These are phyloP conservation scores for Delonix regia DNA, from an alignment of 306 rosid species.

Conservation along the genomic window DNA sequence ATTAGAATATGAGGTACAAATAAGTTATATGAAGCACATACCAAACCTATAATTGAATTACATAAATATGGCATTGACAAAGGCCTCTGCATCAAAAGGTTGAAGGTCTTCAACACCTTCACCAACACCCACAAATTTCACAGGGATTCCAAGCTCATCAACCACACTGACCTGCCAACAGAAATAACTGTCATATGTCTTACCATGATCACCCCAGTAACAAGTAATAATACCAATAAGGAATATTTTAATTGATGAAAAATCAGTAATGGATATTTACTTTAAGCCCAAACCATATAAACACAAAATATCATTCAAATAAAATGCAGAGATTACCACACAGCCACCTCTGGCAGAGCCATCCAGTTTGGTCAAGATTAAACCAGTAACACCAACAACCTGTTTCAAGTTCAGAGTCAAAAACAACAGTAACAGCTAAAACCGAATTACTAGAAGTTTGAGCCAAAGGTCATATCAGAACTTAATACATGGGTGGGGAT, in stretches of 20 bases:
- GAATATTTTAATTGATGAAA: background rate
- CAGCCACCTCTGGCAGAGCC: slow-evolving; percentile 99
- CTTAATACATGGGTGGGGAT: background rate
- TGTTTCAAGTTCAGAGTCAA: slow-evolving; percentile 40
- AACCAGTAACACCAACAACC: slow-evolving; percentile 95
- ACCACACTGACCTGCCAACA: slow-evolving; percentile 89
- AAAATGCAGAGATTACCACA: slow-evolving; percentile 65
- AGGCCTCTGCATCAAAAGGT: slow-evolving; percentile 93
- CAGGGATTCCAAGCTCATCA: slow-evolving; percentile 94
- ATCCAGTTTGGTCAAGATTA: slow-evolving; percentile 87
- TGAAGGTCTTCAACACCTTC: slow-evolving; percentile 93
- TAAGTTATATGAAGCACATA: slow-evolving; percentile 19
- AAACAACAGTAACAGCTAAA: slow-evolving; percentile 20
- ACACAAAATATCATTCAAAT: slow-evolving; percentile 14
- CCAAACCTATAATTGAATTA: slow-evolving; percentile 39
- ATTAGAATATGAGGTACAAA: background rate
- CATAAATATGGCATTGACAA: slow-evolving; percentile 87
- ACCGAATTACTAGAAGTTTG: background rate
- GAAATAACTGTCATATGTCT: slow-evolving; percentile 19
- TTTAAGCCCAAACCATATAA: background rate
- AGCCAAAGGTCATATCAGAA: background rate
- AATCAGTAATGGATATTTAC: background rate
- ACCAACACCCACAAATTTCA: slow-evolving; percentile 95
- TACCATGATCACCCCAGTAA: slow-evolving; percentile 8
- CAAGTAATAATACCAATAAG: background rate